These are phyloP conservation scores for Suhomyces vadensis DNA, from an alignment of 805 yeast genomes.

Conservation along the genomic window DNA sequence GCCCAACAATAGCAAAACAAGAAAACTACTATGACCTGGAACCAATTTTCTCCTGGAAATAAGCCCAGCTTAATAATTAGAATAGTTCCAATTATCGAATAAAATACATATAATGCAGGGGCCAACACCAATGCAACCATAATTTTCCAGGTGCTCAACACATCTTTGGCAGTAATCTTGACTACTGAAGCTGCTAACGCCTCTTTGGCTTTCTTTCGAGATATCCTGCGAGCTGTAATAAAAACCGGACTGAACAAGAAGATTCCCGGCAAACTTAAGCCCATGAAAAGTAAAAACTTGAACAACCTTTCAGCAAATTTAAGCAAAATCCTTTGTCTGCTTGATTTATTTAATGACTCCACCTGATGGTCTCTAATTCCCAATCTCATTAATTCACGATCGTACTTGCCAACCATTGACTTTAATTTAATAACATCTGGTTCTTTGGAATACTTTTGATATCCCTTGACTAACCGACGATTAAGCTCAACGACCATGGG, in stretches of 20 bases:
- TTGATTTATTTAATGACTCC: conserved; percentile 25
- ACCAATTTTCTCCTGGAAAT: conserved; percentile 11
- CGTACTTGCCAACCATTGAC: conserved; percentile 33
- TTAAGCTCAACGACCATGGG: conserved; percentile 46
- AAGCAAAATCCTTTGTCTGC: conserved; percentile 22
- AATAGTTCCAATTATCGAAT: conserved; percentile 36
- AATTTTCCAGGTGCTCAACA: conserved; percentile 45
- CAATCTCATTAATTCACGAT: conserved; percentile 28
- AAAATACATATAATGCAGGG: conserved; percentile 40
- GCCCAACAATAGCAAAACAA: conserved; percentile 35
- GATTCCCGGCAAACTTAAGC: conserved; percentile 40
- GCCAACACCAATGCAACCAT: conserved; percentile 43
- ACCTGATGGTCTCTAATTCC: conserved; percentile 46
- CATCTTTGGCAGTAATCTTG: conserved; percentile 43
- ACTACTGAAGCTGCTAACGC: conserved; percentile 42
- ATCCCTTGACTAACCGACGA: conserved; percentile 39
- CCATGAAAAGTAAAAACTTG: conserved; percentile 29
- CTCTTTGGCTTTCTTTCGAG: conserved; percentile 35
- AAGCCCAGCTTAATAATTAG: conserved; percentile 18
- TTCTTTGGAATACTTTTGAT: conserved; percentile 31
- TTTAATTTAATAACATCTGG: conserved; percentile 36
- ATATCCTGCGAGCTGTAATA: conserved; percentile 33
- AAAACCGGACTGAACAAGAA: conserved; percentile 43
- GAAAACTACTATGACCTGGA: conserved; percentile 24
- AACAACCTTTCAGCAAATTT: conserved; percentile 28